Conservation (phyloP, 1,284 basidiomycete species). For the Coniferiporia sulphurascens region DNA sequence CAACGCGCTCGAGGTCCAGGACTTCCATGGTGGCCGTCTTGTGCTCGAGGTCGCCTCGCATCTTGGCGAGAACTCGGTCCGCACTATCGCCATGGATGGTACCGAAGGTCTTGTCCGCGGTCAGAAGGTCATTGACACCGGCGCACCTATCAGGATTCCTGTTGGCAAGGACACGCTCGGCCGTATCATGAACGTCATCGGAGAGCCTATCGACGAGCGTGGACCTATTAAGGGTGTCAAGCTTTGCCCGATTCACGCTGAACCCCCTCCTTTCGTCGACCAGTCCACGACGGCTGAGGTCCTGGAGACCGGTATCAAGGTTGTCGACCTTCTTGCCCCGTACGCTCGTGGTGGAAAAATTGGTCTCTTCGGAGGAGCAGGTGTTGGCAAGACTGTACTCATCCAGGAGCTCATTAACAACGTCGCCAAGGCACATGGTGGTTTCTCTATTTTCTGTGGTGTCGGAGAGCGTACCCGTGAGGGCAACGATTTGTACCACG, state of each 20-base stretch:
- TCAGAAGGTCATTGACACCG: constrained; percentile 95
- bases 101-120: constrained; percentile 99
- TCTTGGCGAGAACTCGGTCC: constrained; percentile 97
- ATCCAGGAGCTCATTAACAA: constrained; percentile 99
- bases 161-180: constrained; percentile 92
- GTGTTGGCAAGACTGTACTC: constrained; percentile 99
- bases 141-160: constrained; percentile 93
- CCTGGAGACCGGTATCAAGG: constrained; percentile 99
- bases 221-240: constrained; percentile 96
- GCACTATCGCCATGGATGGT: constrained; percentile 98
- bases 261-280: constrained; percentile 94
- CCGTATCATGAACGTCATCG: constrained; percentile 99
- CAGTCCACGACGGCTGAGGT: constrained; percentile 98
- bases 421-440: constrained; percentile 99
- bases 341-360: constrained; percentile 99
- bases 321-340: constrained; percentile 97
- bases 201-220: constrained; percentile 98
- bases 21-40: constrained; percentile 88
- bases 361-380: constrained; percentile 99
- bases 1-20: constrained; percentile 96
- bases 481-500: constrained; percentile 99
- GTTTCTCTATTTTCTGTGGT: constrained; percentile 99
- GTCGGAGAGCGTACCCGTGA: constrained; percentile 99
- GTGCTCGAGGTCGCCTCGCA: constrained; percentile 97
- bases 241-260: constrained; percentile 90